These are phyloP conservation scores for Tulasnella sp. DNA, from an alignment of 768 basidiomycete species.

Conservation along the genomic window DNA sequence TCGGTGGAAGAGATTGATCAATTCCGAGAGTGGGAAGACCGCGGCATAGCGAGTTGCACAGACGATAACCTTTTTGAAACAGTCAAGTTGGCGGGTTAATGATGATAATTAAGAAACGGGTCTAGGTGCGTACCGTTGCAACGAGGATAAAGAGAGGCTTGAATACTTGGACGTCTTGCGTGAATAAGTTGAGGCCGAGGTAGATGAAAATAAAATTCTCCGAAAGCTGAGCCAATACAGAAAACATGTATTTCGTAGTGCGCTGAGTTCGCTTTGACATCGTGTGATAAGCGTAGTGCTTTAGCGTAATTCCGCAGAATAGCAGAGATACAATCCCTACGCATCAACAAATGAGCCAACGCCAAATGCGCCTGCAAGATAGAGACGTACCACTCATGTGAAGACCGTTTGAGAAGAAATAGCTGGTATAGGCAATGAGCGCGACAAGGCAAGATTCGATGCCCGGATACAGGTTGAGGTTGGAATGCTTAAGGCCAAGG, in stretches of 20 bases:
- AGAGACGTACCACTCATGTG: constrained; percentile 56
- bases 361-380: background rate
- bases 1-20: constrained; percentile 87
- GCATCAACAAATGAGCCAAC: background rate
- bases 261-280: constrained; percentile 95
- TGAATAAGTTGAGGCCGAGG: constrained; percentile 95
- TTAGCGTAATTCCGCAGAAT: constrained; percentile 98
- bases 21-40: constrained; percentile 91
- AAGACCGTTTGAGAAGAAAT: constrained; percentile 97
- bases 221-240: constrained; percentile 85
- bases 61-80: constrained; percentile 57
- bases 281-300: constrained; percentile 99
- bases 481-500: constrained; percentile 90
- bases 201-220: constrained; percentile 99
- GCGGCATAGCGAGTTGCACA: constrained; percentile 93
- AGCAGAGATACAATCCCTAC: constrained; percentile 93
- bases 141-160: constrained; percentile 94
- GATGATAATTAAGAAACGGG: background rate
- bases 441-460: constrained; percentile 97
- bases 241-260: constrained; percentile 93
- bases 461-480: constrained; percentile 77
- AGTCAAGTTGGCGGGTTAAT: background rate
- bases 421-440: constrained; percentile 91
- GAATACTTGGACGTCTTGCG: constrained; percentile 74
- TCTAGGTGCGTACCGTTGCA: constrained; percentile 52